These are phyloP conservation scores for Goniomonas avonlea DNA, from an alignment of 78 protist species.

Conservation along the genomic window DNA sequence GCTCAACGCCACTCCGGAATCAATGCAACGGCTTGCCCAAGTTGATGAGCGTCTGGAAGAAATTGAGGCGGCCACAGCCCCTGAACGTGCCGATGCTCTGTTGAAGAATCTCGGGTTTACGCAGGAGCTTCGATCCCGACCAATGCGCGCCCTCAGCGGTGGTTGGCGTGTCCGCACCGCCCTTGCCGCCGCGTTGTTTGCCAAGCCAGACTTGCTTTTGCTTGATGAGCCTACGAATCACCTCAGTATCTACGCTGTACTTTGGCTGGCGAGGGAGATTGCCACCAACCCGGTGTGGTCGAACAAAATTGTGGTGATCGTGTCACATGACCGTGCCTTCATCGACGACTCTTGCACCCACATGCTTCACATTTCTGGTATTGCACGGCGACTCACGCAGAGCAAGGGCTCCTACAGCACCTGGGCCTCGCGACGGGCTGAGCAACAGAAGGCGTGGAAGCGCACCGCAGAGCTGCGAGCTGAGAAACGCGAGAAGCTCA, in stretches of 20 bases:
- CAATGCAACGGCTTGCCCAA: neutral
- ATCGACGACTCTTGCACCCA: conserved; percentile 63
- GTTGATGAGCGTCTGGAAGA: conserved; percentile 49
- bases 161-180: conserved; percentile 59
- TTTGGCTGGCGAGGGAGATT: conserved; percentile 22
- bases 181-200: conserved; percentile 86
- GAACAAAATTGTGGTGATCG: conserved; percentile 33
- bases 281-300: neutral
- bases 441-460: neutral
- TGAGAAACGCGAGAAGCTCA: too few species aligned
- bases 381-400: conserved; percentile 16
- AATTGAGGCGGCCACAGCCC: conserved; percentile 68
- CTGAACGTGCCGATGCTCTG: conserved; percentile 30
- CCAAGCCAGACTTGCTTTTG: conserved; percentile 81
- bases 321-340: conserved; percentile 83
- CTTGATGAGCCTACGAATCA: conserved; percentile 78
- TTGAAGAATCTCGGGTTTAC: conserved; percentile 79
- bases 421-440: conserved; percentile 10
- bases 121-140: conserved; percentile 39
- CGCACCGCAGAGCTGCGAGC: too few species aligned
- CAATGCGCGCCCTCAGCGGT: conserved; percentile 21
- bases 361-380: conserved; percentile 27
- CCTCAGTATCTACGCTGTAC: conserved; percentile 28
- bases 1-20: neutral
- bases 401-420: conserved; percentile 23